A percentile compares a stretch with the other conserved stretches of the same genome.
phyloP scores from a whole-genome alignment of 2,329 filamentous ascomycete species.

The Fusarium cicatricum region DNA sequence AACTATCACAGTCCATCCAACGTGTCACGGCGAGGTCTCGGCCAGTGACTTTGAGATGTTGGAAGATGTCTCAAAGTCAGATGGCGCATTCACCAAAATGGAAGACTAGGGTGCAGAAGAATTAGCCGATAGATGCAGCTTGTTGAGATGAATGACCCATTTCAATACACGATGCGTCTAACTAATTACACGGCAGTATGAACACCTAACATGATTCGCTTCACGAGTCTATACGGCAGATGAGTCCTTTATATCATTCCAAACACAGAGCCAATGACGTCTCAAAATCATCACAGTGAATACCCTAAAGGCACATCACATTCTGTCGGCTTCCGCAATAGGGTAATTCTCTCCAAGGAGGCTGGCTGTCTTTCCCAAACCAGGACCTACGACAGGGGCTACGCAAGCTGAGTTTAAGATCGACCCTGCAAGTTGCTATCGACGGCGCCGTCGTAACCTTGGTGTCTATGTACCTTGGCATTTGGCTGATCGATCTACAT shows the following conservation, averaged over 20 bases:
- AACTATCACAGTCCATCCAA: background rate
- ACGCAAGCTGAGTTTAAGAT: background rate
- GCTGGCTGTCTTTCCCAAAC: slow-evolving; percentile 8
- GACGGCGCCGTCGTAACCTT: background rate
- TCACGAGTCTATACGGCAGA: background rate
- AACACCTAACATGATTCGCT: background rate
- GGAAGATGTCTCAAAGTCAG: slow-evolving; percentile 10
- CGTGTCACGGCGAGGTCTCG: slow-evolving; percentile 6
- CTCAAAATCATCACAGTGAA: background rate
- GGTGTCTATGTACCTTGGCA: too few relatives aligned
- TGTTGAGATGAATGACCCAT: background rate
- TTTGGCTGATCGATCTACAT: slow-evolving; percentile 20
- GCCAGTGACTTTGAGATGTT: slow-evolving; percentile 1
- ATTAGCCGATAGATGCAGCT: background rate
- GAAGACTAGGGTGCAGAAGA: background rate
- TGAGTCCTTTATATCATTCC: background rate
- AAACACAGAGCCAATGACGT: background rate
- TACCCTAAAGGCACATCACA: slow-evolving; percentile 14
- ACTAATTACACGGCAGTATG: too few relatives aligned
- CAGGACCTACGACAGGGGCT: background rate
- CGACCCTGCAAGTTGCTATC: background rate
- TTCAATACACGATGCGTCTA: too few relatives aligned
- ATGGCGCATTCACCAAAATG: background rate
- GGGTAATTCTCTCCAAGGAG: slow-evolving; percentile 1
- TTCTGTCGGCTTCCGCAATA: background rate